phyloP scores from a whole-genome alignment of 257 asterid species.

The Ajuga chamaepitys region DNA sequence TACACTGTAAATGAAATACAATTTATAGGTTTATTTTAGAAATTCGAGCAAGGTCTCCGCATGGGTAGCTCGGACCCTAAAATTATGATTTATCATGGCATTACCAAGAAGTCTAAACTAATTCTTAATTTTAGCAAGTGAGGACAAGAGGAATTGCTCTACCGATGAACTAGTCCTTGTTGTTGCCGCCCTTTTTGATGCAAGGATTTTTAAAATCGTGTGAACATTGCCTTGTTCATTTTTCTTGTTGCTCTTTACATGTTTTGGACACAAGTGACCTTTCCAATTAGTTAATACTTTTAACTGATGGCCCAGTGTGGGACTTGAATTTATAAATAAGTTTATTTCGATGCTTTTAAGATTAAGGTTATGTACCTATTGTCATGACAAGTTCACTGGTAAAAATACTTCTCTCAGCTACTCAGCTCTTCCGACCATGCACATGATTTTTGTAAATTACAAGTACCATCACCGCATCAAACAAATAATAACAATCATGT shows the following conservation, averaged over 20 bases:
- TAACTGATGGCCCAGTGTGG: background rate
- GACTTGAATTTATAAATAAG: too few relatives aligned
- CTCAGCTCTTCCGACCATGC: background rate
- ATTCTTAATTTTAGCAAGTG: background rate
- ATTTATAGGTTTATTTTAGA: too few relatives aligned
- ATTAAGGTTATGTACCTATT: too few relatives aligned
- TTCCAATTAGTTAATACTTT: background rate
- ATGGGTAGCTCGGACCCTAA: too few relatives aligned
- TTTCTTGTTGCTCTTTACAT: background rate
- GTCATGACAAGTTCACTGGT: too few relatives aligned
- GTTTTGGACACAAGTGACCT: background rate
- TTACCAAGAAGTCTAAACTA: too few relatives aligned
- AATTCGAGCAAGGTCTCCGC: too few relatives aligned
- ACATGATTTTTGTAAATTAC: background rate
- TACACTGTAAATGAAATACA: too few relatives aligned
- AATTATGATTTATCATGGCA: too few relatives aligned
- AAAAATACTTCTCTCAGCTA: background rate
- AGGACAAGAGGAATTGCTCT: background rate
- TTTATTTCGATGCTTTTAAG: background rate
- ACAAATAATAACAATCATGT: too few relatives aligned
- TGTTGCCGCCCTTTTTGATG: background rate
- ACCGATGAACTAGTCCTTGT: background rate
- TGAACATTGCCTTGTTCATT: background rate
- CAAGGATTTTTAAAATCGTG: background rate
- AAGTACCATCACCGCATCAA: too few relatives aligned